Conservation (phyloP, 805 yeast species). For the Candida ipomoeae region DNA sequence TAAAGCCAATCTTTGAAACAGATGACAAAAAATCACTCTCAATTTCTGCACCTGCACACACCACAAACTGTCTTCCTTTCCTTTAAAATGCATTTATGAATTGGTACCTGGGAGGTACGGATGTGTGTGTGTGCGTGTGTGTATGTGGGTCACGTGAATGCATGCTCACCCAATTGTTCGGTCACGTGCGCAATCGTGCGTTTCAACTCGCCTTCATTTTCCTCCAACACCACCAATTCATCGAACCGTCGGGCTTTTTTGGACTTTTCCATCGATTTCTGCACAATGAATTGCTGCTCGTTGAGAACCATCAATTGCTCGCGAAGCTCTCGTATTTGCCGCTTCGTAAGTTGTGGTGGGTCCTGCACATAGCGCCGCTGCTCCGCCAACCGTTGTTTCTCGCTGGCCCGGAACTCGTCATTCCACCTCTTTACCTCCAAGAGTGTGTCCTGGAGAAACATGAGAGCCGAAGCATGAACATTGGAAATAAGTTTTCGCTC, state of each 20-base stretch:
- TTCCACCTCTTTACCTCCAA: slow-evolving; percentile 62
- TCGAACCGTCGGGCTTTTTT: slow-evolving; percentile 72
- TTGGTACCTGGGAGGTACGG: no score
- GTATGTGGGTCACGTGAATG: slow-evolving; percentile 17
- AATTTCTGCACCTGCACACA: no score
- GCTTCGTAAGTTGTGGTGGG: slow-evolving; percentile 38
- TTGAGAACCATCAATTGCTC: slow-evolving; percentile 82
- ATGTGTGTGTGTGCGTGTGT: no score
- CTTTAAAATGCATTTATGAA: no score
- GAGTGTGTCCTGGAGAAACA: slow-evolving; percentile 65
- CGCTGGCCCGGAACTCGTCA: slow-evolving; percentile 31
- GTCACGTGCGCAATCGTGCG: slow-evolving; percentile 46
- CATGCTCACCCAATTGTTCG: slow-evolving; percentile 51
- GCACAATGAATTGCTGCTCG: slow-evolving; percentile 75
- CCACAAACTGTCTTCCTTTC: no score
- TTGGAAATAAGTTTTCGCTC: slow-evolving; percentile 37
- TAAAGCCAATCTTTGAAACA: no score
- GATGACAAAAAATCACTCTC: not conserved
- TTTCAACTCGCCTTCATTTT: slow-evolving; percentile 55
- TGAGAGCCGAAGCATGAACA: slow-evolving; percentile 52
- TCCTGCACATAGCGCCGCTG: slow-evolving; percentile 4
- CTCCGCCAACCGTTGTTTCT: slow-evolving; percentile 20
- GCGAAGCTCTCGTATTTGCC: slow-evolving; percentile 53
- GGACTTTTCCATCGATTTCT: slow-evolving; percentile 56
- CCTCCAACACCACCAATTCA: slow-evolving; percentile 58